Evolutionary conservation across 2,329 filamentous ascomycete species (phyloP), one percentile per base, ranked within the genome.

Genomic region (Trichoderma breve): DNA sequence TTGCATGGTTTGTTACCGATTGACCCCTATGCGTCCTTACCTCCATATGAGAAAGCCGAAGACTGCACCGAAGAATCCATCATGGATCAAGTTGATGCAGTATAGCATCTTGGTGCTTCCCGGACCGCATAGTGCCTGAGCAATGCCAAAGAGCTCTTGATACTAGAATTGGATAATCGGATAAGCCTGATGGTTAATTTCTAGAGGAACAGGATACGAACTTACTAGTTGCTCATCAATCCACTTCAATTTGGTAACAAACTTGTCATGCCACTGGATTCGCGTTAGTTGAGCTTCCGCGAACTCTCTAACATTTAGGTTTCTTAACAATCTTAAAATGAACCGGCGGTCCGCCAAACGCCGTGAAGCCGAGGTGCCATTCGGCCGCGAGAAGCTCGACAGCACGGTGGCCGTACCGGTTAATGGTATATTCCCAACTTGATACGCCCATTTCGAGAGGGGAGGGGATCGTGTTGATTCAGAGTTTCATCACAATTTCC

Each of bases 21-120:
- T 8, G 12, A 8, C 9, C 30, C 18, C 12, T 18, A 66, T 70
- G 68, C 12, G 55, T 11, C 51, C 78, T 73, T 77, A 89, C 88
- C 86, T 88, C 91, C 91, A 93, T 1, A 92, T 77, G 0, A 91
- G 73, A 73, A 93, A 91, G 0, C 83, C 85, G 1, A 91, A 74
- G 1, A 92, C 7, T 0, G 90, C 91, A 0, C 86, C 81, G 2
- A 87, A 69, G 5, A 91, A 82, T 0, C 91, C 91, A 12, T 86
- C 86, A 73, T 89, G 90, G 11, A 93, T 86, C 21, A 92, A 79
- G 47, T 89, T 88, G 53, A 93, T 88, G 72, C 88, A 91, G 73
- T 92, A 93, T 0, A 88, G 78, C 88, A 93, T 91, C 77, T 93
- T 93, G 2, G 91, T 93, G 73, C 88, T 91, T 0, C 76, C 91